phyloP scores from a whole-genome alignment of 192 early-diverging fungal genomes.

The Mortierella hygrophila region DNA sequence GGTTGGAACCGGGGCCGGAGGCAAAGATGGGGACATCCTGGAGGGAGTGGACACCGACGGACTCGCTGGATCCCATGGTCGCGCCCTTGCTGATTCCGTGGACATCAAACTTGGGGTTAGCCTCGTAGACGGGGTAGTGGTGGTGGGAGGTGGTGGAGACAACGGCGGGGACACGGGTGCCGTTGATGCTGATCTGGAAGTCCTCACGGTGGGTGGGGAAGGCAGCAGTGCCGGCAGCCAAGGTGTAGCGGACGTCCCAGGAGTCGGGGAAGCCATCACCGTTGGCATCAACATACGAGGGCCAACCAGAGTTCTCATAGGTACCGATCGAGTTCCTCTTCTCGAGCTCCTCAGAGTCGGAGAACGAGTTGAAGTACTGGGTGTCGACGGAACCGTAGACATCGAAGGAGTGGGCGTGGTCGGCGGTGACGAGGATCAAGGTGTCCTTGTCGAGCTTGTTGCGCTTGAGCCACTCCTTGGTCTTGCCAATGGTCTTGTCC shows the following conservation, averaged over 20 bases:
- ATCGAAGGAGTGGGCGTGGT: constrained; percentile 74
- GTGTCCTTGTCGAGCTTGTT: constrained; percentile 66
- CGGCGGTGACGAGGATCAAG: constrained; percentile 74
- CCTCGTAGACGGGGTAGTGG: constrained; percentile 29
- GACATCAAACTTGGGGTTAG: constrained; percentile 31
- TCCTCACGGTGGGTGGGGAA: constrained; percentile 61
- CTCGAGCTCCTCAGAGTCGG: constrained; percentile 50
- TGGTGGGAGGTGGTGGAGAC: constrained; percentile 40
- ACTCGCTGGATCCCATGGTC: constrained; percentile 32
- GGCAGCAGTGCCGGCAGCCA: constrained; percentile 59
- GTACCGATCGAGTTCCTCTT: constrained; percentile 63
- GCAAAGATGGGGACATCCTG: constrained; percentile 64
- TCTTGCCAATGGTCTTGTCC: constrained; percentile 70
- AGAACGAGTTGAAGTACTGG: constrained; percentile 61
- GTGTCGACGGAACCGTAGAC: constrained; percentile 74
- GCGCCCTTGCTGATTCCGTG: constrained; percentile 44
- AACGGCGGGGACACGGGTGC: constrained; percentile 54
- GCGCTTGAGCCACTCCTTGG: constrained; percentile 64
- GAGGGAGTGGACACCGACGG: constrained; percentile 61
- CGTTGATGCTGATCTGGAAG: constrained; percentile 57
- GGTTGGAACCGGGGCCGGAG: constrained; percentile 53
- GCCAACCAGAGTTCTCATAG: constrained; percentile 64
- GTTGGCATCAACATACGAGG: constrained; percentile 58
- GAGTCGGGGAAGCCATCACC: constrained; percentile 66
- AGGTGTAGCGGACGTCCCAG: constrained; percentile 58